Base-by-base conservation (phyloP, 2,329 filamentous ascomycete genomes). In the Claviceps sorghi region DNA sequence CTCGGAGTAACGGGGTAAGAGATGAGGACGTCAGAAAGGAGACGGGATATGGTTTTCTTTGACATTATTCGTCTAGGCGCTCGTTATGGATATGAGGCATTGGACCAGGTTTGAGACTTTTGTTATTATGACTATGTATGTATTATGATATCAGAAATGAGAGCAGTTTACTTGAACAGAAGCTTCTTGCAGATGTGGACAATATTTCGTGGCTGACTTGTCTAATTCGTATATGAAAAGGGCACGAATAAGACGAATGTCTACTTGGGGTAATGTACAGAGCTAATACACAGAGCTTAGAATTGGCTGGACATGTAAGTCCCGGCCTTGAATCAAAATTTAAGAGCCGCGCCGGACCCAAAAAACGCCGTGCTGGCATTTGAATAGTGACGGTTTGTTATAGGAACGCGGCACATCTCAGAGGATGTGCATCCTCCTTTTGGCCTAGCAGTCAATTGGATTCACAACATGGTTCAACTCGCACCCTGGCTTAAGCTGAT, bases 1-100 rank as follows among this genome's bases (percentile, higher is more conserved):
- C 51, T 56, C 57, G 6, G 64, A 67, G 48, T 54, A 53, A 46
- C 34, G 1, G 32, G 49, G 21, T 15, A 17, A 17, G 48, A 26
- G 30, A 26, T 8, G 42, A 44, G 10, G 7, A 15, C 36, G 29
- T 3, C 29, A 36, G 15, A n/a, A 13, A 30, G 30, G 30, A 36
- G 10, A 22, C 2, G 30, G 13, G 10, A 8, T 29, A n/a, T 4
- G 26, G 26, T 30, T 29, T 30, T 40, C 26, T 11, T 44, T 44
- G 11, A 26, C 21, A 22, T 44, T 44, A 17, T 44, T 21, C 21
- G 15, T 26, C 26, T 29, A 44, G 21, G 13, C 30, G 48, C 22
- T 36, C n/a, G 11, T 30, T 2, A 50, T 2, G 40, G 19, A 26
- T 38, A n/a, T 22, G 19, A 29, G 36, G 26, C 38, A 21, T 29